A percentile compares a stretch with the other conserved stretches of the same genome.
Evolutionary conservation across 805 yeast genomes (phyloP).

Genomic region (Ogataea philodendri): DNA sequence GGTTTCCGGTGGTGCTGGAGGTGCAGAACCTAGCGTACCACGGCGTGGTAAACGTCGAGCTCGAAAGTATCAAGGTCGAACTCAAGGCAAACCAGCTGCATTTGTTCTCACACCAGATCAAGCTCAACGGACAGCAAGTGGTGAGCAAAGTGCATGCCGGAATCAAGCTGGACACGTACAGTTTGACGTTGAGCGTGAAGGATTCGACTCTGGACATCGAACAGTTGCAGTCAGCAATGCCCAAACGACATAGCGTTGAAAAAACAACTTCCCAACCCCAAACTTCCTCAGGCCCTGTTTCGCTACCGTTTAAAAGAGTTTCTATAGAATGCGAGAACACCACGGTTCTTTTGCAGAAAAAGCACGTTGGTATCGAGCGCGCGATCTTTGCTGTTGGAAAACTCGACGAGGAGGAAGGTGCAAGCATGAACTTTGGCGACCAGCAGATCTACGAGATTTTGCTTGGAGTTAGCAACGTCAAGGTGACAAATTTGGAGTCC

Average conservation of each 20-base stretch:
- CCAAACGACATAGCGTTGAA: background rate
- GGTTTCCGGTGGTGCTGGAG: conserved; percentile 2
- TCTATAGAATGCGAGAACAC: conserved; percentile 13
- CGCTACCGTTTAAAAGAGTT: conserved; percentile 2
- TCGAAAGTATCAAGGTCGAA: background rate
- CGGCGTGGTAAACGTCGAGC: background rate
- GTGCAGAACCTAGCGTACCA: background rate
- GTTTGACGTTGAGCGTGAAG: background rate
- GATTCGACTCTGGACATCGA: conserved; percentile 5
- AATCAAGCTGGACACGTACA: background rate
- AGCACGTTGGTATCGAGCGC: conserved; percentile 8
- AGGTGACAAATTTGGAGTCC: conserved; percentile 1
- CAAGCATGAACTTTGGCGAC: conserved; percentile 2
- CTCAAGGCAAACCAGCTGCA: background rate
- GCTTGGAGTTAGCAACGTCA: conserved; percentile 13
- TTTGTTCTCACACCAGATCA: background rate
- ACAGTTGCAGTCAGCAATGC: conserved; percentile 1
- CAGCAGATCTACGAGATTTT: conserved; percentile 14
- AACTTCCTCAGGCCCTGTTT: background rate
- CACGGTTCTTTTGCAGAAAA: conserved; percentile 2
- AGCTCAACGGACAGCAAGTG: background rate
- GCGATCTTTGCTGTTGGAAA: conserved; percentile 12
- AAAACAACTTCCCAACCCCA: background rate
- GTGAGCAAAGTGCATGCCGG: background rate
- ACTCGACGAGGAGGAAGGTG: conserved; percentile 5